A percentile compares a stretch with the other conserved stretches of the same genome.
Evolutionary conservation across 83 land plant species (phyloP).

Genomic region (Larix sibirica): DNA sequence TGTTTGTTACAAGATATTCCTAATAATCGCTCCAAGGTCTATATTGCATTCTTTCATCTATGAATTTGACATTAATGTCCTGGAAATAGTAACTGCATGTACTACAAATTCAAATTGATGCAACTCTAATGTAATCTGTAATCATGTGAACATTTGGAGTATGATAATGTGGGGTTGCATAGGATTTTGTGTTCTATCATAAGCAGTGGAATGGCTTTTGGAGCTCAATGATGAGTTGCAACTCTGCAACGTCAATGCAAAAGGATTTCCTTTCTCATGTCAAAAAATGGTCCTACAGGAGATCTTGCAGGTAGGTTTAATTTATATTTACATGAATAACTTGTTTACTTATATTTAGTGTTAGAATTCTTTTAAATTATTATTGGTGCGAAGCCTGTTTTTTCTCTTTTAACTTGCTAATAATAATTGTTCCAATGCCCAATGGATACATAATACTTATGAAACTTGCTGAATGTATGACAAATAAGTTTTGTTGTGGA

Average conservation of each 20-base stretch:
- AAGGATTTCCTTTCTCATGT: conserved; percentile 80
- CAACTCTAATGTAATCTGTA: not conserved
- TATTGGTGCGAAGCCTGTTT: not conserved
- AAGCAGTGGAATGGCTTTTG: conserved; percentile 70
- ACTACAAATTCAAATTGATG: not conserved
- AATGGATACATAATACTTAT: conserved; percentile 71
- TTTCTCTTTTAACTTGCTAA: not conserved
- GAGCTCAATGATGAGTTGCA: conserved; percentile 82
- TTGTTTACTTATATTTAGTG: not conserved
- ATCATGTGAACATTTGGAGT: conserved; percentile 84
- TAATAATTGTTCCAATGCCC: conserved; percentile 57
- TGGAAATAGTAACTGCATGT: not conserved
- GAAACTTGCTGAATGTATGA: conserved; percentile 82
- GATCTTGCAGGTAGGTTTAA: conserved; percentile 65
- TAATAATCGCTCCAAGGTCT: too few species aligned
- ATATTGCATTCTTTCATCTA: too few species aligned
- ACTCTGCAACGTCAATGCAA: conserved; percentile 82
- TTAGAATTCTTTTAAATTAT: not conserved
- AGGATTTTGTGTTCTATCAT: conserved; percentile 50
- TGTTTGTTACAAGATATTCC: too few species aligned
- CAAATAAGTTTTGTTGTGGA: conserved; percentile 52
- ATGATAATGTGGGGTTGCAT: conserved; percentile 66
- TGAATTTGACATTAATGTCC: too few species aligned
- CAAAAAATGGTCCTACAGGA: conserved; percentile 56
- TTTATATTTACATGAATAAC: not conserved